Conservation (phyloP, 2,329 filamentous ascomycete species). For the Fusarium buxicola region DNA sequence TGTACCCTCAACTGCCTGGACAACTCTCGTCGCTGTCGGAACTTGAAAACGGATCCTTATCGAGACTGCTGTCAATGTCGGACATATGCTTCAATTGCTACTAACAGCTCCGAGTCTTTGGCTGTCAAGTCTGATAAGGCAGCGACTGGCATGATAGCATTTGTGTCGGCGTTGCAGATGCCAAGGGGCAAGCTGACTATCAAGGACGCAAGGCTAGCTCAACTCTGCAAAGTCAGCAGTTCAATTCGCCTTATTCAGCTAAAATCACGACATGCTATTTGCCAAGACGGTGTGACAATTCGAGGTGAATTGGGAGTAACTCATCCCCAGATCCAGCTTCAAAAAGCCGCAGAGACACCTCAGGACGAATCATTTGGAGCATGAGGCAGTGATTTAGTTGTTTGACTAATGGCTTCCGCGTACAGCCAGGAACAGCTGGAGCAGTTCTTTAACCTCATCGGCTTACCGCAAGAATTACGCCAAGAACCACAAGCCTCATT, state of each 20-base stretch:
- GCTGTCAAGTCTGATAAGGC: too few species aligned
- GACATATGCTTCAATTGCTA: too few species aligned
- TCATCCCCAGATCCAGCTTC: neutral
- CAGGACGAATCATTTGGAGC: neutral
- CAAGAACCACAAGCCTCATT: slow-evolving; percentile 17
- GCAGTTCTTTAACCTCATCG: slow-evolving; percentile 24
- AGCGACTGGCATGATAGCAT: too few species aligned
- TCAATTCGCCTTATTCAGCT: slow-evolving; percentile 10
- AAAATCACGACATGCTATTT: slow-evolving; percentile 21
- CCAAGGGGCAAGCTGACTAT: too few species aligned
- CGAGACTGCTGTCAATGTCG: too few species aligned
- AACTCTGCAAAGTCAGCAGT: too few species aligned
- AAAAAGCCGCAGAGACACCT: neutral
- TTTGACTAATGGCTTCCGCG: slow-evolving; percentile 19
- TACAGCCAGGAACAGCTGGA: slow-evolving; percentile 34
- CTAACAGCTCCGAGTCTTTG: too few species aligned
- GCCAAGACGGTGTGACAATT: neutral
- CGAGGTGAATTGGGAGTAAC: slow-evolving; percentile 11
- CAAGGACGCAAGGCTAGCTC: too few species aligned
- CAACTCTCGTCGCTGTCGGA: too few species aligned
- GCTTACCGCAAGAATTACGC: slow-evolving; percentile 17
- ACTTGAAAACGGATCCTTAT: too few species aligned
- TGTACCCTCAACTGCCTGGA: too few species aligned
- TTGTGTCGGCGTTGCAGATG: too few species aligned
- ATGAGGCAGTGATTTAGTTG: neutral